Conservation (phyloP, 2,329 filamentous ascomycete species). For the Zymoseptoria passerinii region DNA sequence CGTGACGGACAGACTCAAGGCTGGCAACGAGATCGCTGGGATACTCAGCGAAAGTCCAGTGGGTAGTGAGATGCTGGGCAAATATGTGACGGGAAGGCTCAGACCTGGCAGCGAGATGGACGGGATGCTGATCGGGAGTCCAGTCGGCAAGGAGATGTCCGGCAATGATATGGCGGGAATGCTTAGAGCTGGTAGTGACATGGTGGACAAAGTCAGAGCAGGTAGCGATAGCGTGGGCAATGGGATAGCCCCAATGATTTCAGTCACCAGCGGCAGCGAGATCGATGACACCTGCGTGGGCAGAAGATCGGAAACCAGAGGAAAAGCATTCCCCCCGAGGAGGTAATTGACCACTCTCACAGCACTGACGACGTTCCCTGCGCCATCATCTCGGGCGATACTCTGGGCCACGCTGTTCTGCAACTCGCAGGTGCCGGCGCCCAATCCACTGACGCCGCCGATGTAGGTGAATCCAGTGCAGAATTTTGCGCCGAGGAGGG, state of each 20-base stretch:
- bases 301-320: background rate
- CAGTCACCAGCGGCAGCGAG: background rate
- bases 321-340: constrained; percentile 4
- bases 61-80: no score
- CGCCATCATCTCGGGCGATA: constrained; percentile 4
- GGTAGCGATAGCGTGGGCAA: background rate
- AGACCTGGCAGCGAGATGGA: no score
- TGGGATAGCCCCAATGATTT: constrained; percentile 1
- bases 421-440: constrained; percentile 18
- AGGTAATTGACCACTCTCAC: constrained; percentile 19
- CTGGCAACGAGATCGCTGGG: no score
- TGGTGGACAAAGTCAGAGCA: no score
- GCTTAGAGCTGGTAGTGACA: no score
- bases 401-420: constrained; percentile 14
- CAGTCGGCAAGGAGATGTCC: no score
- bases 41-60: no score
- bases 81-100: no score
- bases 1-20: no score
- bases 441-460: constrained; percentile 9
- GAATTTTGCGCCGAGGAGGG: constrained; percentile 11
- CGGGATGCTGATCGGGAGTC: no score
- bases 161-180: no score
- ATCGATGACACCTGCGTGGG: constrained; percentile 4
- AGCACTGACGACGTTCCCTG: constrained; percentile 9
- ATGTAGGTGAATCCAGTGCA: constrained; percentile 20